A percentile compares a stretch with the other conserved stretches of the same genome.
phyloP scores from a whole-genome alignment of 108 stramenopile genomes.

The Skeletonema potamos region DNA sequence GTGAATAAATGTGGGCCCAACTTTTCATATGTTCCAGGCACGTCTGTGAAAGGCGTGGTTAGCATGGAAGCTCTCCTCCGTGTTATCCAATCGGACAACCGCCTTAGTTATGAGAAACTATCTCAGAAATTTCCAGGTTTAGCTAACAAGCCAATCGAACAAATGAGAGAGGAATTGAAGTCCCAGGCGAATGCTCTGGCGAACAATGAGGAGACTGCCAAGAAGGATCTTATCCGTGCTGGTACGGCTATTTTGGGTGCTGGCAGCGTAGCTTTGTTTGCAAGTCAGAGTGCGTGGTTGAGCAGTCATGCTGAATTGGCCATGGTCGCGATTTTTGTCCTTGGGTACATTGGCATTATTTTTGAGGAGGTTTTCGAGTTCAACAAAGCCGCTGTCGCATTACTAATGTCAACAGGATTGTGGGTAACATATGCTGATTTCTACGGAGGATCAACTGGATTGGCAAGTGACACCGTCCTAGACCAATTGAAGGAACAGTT shows the following conservation, averaged over 20 bases:
- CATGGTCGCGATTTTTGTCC: constrained; percentile 87
- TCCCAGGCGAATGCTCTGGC: constrained; percentile 67
- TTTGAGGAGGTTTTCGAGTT: constrained; percentile 94
- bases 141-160: constrained; percentile 60
- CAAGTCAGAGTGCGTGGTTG: constrained; percentile 78
- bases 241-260: constrained; percentile 59
- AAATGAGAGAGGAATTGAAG: constrained; percentile 78
- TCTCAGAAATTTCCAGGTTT: constrained; percentile 74
- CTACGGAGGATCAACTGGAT: constrained; percentile 60
- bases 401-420: constrained; percentile 90
- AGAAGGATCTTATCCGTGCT: constrained; percentile 71
- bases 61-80: constrained; percentile 84
- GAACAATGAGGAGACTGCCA: constrained; percentile 63
- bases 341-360: constrained; percentile 93
- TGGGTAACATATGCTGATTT: constrained; percentile 95
- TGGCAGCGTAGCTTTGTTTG: constrained; percentile 60
- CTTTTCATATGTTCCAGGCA: constrained; percentile 8
- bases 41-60: constrained; percentile 66
- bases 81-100: constrained; percentile 78
- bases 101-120: constrained; percentile 62
- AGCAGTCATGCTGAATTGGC: constrained; percentile 71
- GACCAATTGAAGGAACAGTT: constrained; percentile 87
- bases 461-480: constrained; percentile 65
- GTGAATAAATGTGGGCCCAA: constrained; percentile 47
- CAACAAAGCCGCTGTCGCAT: constrained; percentile 91